These are phyloP conservation scores for Cystobasidiaceae sp. DNA, from an alignment of 1,284 basidiomycete species.

Conservation along the genomic window DNA sequence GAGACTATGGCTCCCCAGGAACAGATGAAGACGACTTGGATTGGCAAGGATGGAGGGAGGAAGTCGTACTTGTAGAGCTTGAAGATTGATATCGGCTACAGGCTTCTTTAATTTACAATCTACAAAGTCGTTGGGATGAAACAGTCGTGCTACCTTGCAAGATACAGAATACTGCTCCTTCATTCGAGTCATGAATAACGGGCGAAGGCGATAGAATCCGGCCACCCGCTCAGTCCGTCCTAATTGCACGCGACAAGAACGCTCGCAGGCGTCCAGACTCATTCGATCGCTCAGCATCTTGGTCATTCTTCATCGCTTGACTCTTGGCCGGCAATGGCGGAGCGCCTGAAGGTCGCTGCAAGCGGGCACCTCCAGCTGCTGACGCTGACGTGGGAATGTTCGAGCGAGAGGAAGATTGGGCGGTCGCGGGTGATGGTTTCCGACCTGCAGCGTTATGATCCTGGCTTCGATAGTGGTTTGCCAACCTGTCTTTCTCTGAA, in stretches of 20 bases:
- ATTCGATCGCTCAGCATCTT: not conserved
- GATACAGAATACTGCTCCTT: too few species aligned
- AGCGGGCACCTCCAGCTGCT: not conserved
- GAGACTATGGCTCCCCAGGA: not conserved
- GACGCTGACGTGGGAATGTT: not conserved
- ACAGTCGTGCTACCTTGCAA: not conserved
- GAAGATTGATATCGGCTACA: constrained; percentile 49
- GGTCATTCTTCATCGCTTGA: not conserved
- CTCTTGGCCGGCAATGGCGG: constrained; percentile 8
- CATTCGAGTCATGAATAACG: too few species aligned
- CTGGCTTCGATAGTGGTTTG: not conserved
- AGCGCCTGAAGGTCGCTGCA: not conserved
- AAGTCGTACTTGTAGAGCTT: constrained; percentile 67
- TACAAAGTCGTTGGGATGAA: not conserved
- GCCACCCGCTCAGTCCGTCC: not conserved
- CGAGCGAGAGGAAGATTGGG: not conserved
- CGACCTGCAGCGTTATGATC: not conserved
- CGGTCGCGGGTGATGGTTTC: not conserved
- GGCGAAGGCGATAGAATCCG: too few species aligned
- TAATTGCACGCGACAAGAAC: not conserved
- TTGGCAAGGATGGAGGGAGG: constrained; percentile 63
- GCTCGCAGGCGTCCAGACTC: not conserved
- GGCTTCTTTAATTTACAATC: not conserved
- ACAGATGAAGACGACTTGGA: constrained; percentile 43
- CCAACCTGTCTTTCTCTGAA: constrained; percentile 11